Evolutionary conservation across 1,139 yeast genomes (phyloP).

Genomic region (Hemisphaericaspora xylofermentans): DNA sequence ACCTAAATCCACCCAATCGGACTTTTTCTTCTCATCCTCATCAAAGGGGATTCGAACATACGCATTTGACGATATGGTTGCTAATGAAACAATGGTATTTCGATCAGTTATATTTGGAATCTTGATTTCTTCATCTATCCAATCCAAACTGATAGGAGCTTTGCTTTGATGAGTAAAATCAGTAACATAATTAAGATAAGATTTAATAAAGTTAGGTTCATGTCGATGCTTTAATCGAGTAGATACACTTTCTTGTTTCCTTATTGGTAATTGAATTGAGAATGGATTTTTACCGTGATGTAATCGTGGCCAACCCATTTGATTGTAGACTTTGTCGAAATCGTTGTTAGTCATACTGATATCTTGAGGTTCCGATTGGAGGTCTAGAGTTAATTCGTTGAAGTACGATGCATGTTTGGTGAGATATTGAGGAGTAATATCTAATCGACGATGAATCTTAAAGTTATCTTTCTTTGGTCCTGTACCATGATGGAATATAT

Average conservation of each 20-base stretch:
- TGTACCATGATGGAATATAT: conserved; percentile 54
- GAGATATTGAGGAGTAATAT: conserved; percentile 42
- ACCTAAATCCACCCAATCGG: conserved; percentile 84
- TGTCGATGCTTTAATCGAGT: conserved; percentile 56
- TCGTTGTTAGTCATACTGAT: conserved; percentile 17
- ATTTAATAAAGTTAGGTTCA: conserved; percentile 63
- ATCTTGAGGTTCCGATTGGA: conserved; percentile 4
- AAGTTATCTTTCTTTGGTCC: conserved; percentile 27
- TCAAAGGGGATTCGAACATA: conserved; percentile 74
- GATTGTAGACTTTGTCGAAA: conserved; percentile 27
- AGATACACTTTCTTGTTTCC: conserved; percentile 24
- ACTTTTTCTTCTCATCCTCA: conserved; percentile 51
- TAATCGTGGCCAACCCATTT: conserved; percentile 42
- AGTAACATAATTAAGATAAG: conserved; percentile 61
- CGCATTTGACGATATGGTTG: conserved; percentile 88
- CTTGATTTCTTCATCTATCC: conserved; percentile 49
- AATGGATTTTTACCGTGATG: conserved; percentile 43
- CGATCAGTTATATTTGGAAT: conserved; percentile 77
- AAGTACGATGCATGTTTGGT: conserved; percentile 16
- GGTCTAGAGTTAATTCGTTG: conserved; percentile 5
- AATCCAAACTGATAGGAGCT: conserved; percentile 48
- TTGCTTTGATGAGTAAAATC: conserved; percentile 18
- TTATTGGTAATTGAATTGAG: conserved; percentile 34
- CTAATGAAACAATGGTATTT: conserved; percentile 71
- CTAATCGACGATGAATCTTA: conserved; percentile 43